Conservation (phyloP, 306 rosid genomes). For the Fragaria iinumae region DNA sequence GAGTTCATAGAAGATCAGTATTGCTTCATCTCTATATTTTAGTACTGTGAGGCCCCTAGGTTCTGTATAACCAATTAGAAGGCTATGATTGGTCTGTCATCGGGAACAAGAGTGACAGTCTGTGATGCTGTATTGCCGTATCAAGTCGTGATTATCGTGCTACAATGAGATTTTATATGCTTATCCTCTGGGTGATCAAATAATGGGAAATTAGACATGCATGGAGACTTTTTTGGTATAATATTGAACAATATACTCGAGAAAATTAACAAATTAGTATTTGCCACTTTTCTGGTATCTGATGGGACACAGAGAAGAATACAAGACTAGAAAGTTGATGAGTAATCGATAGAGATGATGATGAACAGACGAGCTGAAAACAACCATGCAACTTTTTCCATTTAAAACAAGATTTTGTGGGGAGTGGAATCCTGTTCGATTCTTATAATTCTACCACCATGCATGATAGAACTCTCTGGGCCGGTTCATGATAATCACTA, state of each 20-base stretch:
- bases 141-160: background rate
- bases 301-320: background rate
- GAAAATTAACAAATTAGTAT: background rate
- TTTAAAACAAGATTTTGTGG: background rate
- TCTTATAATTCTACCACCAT: background rate
- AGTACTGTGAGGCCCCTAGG: background rate
- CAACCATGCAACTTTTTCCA: conserved; percentile 8
- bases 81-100: background rate
- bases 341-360: background rate
- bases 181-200: background rate
- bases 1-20: background rate
- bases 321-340: background rate
- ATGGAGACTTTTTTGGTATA: background rate
- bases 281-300: background rate
- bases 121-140: background rate
- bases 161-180: background rate
- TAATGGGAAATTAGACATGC: background rate
- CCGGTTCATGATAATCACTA: background rate
- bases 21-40: background rate
- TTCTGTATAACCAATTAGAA: background rate
- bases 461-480: background rate
- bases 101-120: background rate
- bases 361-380: background rate
- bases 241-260: background rate
- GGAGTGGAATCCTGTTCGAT: background rate